phyloP scores from a whole-genome alignment of 2,329 filamentous ascomycete genomes.

The Botrytis tulipae region DNA sequence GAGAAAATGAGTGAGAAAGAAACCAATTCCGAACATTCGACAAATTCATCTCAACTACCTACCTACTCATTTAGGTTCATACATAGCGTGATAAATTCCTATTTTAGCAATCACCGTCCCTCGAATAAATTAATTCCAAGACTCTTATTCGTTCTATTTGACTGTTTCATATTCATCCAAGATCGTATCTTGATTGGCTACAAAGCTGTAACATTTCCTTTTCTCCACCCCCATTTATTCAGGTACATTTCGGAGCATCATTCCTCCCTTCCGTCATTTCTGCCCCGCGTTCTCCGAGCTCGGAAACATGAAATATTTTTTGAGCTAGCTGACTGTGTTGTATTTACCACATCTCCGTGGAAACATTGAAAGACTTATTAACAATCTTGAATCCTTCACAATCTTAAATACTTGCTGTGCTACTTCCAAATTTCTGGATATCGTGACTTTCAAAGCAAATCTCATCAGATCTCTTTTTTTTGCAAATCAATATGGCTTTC shows the following conservation, averaged over 20 bases:
- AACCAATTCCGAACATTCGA: background rate
- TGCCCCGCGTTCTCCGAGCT: constrained; percentile 21
- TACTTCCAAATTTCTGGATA: background rate
- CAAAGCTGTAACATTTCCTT: background rate
- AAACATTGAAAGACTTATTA: background rate
- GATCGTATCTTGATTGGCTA: background rate
- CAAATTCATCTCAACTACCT: background rate
- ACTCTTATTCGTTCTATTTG: background rate
- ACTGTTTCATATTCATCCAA: background rate
- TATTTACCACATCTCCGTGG: background rate
- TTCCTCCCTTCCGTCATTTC: constrained; percentile 11
- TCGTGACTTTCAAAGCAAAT: background rate
- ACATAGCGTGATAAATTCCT: background rate
- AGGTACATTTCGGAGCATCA: constrained; percentile 3
- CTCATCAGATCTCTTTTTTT: background rate
- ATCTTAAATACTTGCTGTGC: background rate
- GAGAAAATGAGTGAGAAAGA: background rate
- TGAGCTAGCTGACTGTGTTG: constrained; percentile 5
- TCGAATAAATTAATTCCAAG: constrained; percentile 1
- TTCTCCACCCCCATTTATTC: background rate
- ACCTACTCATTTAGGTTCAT: background rate
- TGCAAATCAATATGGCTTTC: constrained; percentile 49
- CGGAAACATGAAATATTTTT: constrained; percentile 16
- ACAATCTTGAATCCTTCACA: background rate
- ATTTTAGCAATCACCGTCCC: background rate